These are phyloP conservation scores for Scenedesmus sp. DNA, from an alignment of 163 green algal species.

Conservation along the genomic window DNA sequence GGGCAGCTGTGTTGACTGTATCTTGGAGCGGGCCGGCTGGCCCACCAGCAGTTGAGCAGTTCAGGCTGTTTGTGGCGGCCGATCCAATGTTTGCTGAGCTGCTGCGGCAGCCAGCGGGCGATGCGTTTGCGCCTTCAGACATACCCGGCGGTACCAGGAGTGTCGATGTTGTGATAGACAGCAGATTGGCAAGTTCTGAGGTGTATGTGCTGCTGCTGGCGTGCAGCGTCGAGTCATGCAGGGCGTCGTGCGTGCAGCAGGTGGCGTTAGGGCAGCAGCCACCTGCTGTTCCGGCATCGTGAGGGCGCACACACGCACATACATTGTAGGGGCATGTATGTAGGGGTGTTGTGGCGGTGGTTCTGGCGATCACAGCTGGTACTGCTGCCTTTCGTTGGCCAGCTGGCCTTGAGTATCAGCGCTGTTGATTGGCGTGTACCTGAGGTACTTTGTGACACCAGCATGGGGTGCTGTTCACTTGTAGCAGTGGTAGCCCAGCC, in stretches of 20 bases:
- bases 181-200: neutral
- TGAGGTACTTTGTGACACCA: no score
- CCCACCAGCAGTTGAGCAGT: neutral
- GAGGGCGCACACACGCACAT: neutral
- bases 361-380: neutral
- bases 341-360: neutral
- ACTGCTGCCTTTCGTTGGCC: neutral
- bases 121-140: conserved; percentile 1
- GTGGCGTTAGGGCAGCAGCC: neutral
- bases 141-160: neutral
- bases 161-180: conserved; percentile 24
- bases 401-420: neutral
- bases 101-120: neutral
- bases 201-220: conserved; percentile 34
- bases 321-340: neutral
- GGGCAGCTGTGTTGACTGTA: neutral
- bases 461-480: neutral
- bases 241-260: neutral
- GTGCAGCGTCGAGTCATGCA: conserved; percentile 3
- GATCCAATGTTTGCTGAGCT: conserved; percentile 36
- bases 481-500: neutral
- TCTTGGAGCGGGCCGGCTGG: neutral
- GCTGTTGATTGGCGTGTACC: no score
- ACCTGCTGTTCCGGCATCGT: neutral
- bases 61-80: conserved; percentile 44